Base-by-base conservation (phyloP, 768 basidiomycete species). In the Clitopilus passeckerianus region DNA sequence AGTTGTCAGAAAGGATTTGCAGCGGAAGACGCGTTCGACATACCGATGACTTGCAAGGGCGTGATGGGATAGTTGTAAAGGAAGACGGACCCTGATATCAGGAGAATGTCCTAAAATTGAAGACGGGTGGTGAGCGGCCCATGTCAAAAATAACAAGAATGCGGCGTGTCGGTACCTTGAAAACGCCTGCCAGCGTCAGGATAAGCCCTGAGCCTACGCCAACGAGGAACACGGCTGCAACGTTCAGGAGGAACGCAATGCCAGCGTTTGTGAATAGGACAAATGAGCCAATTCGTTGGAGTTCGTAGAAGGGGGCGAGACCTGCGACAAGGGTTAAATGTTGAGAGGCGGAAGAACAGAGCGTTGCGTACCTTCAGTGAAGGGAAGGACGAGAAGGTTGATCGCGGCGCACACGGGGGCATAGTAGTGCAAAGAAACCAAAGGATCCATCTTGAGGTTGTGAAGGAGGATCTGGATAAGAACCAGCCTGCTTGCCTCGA, bases 371-470 rank as follows among this genome's bases (percentile, higher is more conserved):
- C 96, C 94, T 72, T 98, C 96, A 0, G 93, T 95, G 77, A 98
- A 92, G 6, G 95, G 94, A 18, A 98, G 74, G 62, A 96, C 78
- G 57, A 84, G 70, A 22, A 93, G 82, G 72, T 97, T 98, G 77
- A 98, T 91, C 61, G 78, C 71, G 0, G 96, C 94, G 71, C 96
- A 98, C 56, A 98, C 92, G 14, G 95, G 95, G 9, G 95, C 95
- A 69, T 95, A 97, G 77, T 96, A 98, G 77, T 98, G 92, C 56
- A 98, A 74, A 6, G 95, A 97, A 20, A 94, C 91, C 6, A 98
- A 83, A 0, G 96, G 96, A 68, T 97, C 94, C 95, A 98, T 98
- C 76, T 97, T 97, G 68, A 97, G 77, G 35, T 95, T 95, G 68
- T 97, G 93, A 0, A 98, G 79, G 41, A 98, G 85, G 56, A 95